These are phyloP conservation scores for Alternaria hordeiaustralica DNA, from an alignment of 2,329 filamentous ascomycete species.

Conservation along the genomic window DNA sequence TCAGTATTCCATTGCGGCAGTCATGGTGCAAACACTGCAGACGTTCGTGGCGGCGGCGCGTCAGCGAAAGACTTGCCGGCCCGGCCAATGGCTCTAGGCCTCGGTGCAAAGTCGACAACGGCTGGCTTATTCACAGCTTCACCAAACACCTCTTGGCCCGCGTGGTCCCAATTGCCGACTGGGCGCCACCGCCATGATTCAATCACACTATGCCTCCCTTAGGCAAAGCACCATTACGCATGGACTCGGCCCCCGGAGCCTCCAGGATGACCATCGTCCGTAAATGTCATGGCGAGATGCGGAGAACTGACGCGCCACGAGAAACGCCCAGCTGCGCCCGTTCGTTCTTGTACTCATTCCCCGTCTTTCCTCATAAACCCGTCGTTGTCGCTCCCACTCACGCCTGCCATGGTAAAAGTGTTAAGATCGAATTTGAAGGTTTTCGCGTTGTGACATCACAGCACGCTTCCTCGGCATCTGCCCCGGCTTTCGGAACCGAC, in stretches of 20 bases:
- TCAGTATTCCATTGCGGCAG: not conserved
- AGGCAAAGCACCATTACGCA: conserved; percentile 22
- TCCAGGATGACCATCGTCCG: conserved; percentile 16
- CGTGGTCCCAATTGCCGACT: conserved; percentile 12
- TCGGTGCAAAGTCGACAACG: conserved; percentile 6
- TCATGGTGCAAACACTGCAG: not conserved
- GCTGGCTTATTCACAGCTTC: conserved; percentile 9
- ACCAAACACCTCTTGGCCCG: not conserved
- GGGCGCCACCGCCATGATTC: conserved; percentile 19
- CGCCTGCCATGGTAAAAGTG: conserved; percentile 29
- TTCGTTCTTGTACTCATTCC: conserved; percentile 9
- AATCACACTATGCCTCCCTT: conserved; percentile 19
- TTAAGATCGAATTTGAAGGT: conserved; percentile 17
- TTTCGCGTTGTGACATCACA: conserved; percentile 31
- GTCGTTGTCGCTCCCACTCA: conserved; percentile 1
- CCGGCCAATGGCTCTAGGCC: not conserved
- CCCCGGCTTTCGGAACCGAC: conserved; percentile 9
- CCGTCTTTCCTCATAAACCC: conserved; percentile 5
- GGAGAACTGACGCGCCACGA: conserved; percentile 27
- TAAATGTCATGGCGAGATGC: conserved; percentile 38
- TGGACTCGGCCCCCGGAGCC: conserved; percentile 19
- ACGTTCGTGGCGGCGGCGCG: not conserved
- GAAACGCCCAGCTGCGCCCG: conserved; percentile 8
- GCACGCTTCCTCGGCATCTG: conserved; percentile 24
- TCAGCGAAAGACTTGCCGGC: not conserved